phyloP scores from a whole-genome alignment of 129 eudicot genomes.

The Glebionis coronaria region DNA sequence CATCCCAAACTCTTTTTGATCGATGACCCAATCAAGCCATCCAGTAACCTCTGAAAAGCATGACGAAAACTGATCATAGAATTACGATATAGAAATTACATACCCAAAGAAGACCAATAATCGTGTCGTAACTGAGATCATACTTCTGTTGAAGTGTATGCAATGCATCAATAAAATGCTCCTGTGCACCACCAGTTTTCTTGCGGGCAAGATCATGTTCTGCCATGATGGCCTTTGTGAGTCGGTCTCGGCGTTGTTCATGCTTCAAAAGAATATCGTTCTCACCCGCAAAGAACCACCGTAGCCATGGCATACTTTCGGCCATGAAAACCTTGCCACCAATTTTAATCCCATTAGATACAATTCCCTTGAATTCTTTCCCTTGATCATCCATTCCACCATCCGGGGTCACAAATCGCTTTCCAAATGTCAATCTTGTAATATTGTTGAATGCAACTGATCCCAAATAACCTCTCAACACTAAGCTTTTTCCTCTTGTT shows the following conservation, averaged over 20 bases:
- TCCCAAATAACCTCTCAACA: conserved; percentile 57
- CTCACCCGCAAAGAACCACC: conserved; percentile 56
- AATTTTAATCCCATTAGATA: conserved; percentile 52
- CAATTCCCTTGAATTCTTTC: conserved; percentile 60
- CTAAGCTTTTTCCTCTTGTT: conserved; percentile 45
- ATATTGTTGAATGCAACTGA: conserved; percentile 83
- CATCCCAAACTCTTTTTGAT: no score
- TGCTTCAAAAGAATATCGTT: conserved; percentile 46
- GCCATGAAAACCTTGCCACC: conserved; percentile 52
- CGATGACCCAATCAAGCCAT: background rate
- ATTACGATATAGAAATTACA: background rate
- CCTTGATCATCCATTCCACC: conserved; percentile 71
- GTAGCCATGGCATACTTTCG: conserved; percentile 61
- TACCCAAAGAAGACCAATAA: conserved; percentile 93
- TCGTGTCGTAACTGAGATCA: conserved; percentile 80
- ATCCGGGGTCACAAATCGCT: conserved; percentile 56
- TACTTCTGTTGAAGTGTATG: conserved; percentile 74
- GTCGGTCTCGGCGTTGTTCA: conserved; percentile 45
- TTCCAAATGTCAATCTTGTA: conserved; percentile 76
- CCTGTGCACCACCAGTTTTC: conserved; percentile 58
- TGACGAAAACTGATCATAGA: no score
- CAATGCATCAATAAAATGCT: conserved; percentile 92
- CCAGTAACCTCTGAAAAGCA: no score
- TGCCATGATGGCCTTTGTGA: conserved; percentile 72
- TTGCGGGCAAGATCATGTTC: conserved; percentile 65